These are phyloP conservation scores for Mucor plumbeus DNA, from an alignment of 371 early-diverging fungal genomes.

Conservation along the genomic window DNA sequence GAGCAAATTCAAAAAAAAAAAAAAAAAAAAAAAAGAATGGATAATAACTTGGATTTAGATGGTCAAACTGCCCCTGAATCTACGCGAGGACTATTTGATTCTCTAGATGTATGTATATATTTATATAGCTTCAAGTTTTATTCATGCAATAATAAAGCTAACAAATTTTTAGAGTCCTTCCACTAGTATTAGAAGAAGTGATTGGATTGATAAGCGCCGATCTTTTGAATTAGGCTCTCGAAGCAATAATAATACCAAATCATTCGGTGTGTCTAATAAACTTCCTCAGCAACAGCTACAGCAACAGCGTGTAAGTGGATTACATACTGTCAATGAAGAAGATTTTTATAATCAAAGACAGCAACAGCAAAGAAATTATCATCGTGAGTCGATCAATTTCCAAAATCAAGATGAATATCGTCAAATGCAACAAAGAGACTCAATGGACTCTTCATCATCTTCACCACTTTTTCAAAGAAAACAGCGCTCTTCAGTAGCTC, in stretches of 20 bases:
- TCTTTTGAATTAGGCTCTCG: conserved; percentile 13
- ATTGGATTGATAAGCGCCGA: conserved; percentile 23
- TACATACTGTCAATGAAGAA: conserved; percentile 49
- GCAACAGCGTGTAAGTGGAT: conserved; percentile 19
- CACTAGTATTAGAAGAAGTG: conserved; percentile 8
- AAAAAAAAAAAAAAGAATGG: conserved; percentile 8
- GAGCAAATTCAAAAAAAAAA: not conserved
- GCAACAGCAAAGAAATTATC: conserved; percentile 1
- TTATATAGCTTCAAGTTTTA: not conserved
- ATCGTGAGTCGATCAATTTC: not conserved
- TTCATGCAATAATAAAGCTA: not conserved
- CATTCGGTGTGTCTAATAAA: not conserved
- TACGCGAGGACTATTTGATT: conserved; percentile 55
- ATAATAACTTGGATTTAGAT: conserved; percentile 40
- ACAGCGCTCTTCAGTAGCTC: conserved; percentile 39
- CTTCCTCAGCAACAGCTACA: not conserved
- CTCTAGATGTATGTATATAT: conserved; percentile 32
- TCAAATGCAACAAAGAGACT: conserved; percentile 15
- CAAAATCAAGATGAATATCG: conserved; percentile 6
- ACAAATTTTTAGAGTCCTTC: not conserved
- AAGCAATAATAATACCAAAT: not conserved
- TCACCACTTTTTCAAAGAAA: conserved; percentile 26
- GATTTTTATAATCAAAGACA: conserved; percentile 4
- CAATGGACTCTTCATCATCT: not conserved
- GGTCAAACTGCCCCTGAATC: conserved; percentile 61